Conservation (phyloP, 495 filamentous ascomycete genomes). For the Diplogelasinospora grovesii region DNA sequence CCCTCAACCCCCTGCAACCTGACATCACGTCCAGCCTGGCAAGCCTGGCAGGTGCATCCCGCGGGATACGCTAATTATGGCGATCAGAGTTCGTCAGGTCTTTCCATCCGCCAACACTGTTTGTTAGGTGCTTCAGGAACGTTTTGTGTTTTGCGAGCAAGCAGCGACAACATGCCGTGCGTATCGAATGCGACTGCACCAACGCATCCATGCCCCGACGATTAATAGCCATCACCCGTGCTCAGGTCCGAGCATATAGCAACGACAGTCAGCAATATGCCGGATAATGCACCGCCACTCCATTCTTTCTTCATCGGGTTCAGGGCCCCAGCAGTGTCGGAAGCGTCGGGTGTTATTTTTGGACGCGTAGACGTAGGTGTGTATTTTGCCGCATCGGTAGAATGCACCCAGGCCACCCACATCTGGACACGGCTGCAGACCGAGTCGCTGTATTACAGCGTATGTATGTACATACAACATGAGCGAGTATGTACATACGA, state of each 20-base stretch:
- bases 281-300: conserved; percentile 4
- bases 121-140: too few relatives aligned
- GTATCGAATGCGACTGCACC: too few relatives aligned
- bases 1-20: too few relatives aligned
- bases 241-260: not conserved
- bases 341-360: conserved; percentile 8
- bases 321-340: not conserved
- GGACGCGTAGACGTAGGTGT: not conserved
- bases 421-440: not conserved
- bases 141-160: too few relatives aligned
- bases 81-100: not conserved
- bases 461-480: not conserved
- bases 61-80: too few relatives aligned
- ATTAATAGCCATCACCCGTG: not conserved
- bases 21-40: too few relatives aligned
- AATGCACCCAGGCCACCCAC: conserved; percentile 5
- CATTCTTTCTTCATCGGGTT: not conserved
- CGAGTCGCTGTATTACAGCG: not conserved
- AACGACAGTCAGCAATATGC: conserved; percentile 1
- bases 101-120: not conserved
- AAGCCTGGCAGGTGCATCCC: too few relatives aligned
- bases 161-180: too few relatives aligned
- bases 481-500: not conserved
- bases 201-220: too few relatives aligned
- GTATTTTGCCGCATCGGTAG: conserved; percentile 14